phyloP scores from a whole-genome alignment of 768 basidiomycete genomes.

The Brasilioporus rufonigricans region DNA sequence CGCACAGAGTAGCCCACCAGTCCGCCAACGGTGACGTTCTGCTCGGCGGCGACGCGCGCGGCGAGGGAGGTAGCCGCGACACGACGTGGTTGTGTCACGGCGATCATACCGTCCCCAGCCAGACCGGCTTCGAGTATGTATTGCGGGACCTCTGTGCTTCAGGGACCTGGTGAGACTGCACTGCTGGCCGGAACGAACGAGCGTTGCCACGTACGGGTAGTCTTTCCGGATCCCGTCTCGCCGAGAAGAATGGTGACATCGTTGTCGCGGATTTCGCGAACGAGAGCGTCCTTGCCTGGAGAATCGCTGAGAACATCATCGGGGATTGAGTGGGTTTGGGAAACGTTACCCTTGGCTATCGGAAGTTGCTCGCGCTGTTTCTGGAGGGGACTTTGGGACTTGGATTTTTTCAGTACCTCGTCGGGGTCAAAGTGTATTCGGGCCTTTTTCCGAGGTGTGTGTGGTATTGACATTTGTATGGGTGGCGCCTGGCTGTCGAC shows the following conservation, averaged over 20 bases:
- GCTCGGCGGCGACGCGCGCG: conserved; percentile 83
- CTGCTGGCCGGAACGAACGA: neutral
- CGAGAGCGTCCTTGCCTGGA: conserved; percentile 70
- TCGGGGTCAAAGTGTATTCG: conserved; percentile 23
- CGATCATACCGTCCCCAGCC: conserved; percentile 71
- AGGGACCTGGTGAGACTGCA: conserved; percentile 22
- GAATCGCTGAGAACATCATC: neutral
- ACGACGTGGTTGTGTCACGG: conserved; percentile 91
- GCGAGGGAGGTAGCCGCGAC: conserved; percentile 98
- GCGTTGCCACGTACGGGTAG: conserved; percentile 75
- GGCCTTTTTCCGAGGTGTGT: conserved; percentile 28
- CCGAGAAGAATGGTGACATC: conserved; percentile 89
- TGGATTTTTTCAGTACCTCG: conserved; percentile 13
- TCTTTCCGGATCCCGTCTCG: conserved; percentile 98
- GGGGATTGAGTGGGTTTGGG: neutral
- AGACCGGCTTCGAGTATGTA: conserved; percentile 86
- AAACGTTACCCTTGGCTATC: conserved; percentile 65
- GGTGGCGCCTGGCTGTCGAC: neutral
- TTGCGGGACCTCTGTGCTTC: conserved; percentile 86
- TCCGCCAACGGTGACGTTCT: conserved; percentile 65
- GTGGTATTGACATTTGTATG: conserved; percentile 15
- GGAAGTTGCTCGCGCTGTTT: conserved; percentile 72
- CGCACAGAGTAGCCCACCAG: conserved; percentile 94
- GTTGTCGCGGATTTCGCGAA: conserved; percentile 70
- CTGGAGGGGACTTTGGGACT: conserved; percentile 37